phyloP scores from a whole-genome alignment of 73 alveolate species.

The Loxodes magnus region DNA sequence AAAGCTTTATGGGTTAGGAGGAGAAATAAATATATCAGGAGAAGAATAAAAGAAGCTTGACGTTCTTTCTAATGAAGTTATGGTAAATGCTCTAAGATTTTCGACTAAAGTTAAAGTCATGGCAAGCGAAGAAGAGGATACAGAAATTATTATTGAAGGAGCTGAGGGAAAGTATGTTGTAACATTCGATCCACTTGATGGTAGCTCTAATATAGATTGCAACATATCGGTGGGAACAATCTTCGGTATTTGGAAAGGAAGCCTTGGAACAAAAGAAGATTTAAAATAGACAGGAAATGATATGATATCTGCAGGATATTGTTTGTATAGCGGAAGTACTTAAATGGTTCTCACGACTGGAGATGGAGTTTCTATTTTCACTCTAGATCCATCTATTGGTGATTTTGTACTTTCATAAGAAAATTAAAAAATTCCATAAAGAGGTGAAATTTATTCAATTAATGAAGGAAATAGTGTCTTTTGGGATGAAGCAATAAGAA shows the following conservation, averaged over 20 bases:
- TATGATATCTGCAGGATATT: slow-evolving; percentile 32
- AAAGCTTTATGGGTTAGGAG: slow-evolving; percentile 41
- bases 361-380: slow-evolving; percentile 38
- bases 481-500: slow-evolving; percentile 44
- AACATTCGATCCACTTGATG: slow-evolving; percentile 13
- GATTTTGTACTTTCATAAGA: slow-evolving; percentile 56
- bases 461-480: slow-evolving; percentile 40
- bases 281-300: slow-evolving; percentile 30
- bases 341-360: slow-evolving; percentile 36
- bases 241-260: slow-evolving; percentile 12
- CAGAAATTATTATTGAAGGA: background rate
- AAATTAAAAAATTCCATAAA: slow-evolving; percentile 19
- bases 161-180: slow-evolving; percentile 8
- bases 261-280: slow-evolving; percentile 13
- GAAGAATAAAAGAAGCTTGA: slow-evolving; percentile 30
- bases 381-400: slow-evolving; percentile 43
- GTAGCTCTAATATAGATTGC: slow-evolving; percentile 20
- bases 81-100: slow-evolving; percentile 15
- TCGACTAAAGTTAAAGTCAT: slow-evolving; percentile 20
- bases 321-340: slow-evolving; percentile 30
- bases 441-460: slow-evolving; percentile 42
- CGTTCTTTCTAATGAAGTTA: slow-evolving; percentile 17
- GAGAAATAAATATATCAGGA: slow-evolving; percentile 36
- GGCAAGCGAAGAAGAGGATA: slow-evolving; percentile 29
- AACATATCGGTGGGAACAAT: slow-evolving; percentile 18